These are phyloP conservation scores for Bryum argenteum DNA, from an alignment of 225 moss, liverwort and hornwort genomes.

Conservation along the genomic window DNA sequence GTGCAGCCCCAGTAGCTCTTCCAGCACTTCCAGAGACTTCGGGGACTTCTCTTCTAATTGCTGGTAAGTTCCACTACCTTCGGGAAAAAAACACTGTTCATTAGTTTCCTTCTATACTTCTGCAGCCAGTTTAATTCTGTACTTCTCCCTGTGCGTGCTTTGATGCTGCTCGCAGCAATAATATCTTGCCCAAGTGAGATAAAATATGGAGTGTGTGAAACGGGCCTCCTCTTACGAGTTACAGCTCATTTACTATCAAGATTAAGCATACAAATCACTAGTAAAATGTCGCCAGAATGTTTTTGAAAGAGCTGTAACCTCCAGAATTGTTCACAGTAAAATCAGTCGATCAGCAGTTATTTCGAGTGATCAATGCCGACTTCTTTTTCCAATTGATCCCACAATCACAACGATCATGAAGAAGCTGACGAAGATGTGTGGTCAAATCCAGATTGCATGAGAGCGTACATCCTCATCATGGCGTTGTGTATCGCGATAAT, in stretches of 20 bases:
- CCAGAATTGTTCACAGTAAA: background rate
- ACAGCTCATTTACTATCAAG: background rate
- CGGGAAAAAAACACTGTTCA: background rate
- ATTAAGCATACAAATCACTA: background rate
- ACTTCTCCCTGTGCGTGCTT: background rate
- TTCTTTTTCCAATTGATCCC: background rate
- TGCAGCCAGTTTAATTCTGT: background rate
- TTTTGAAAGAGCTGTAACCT: background rate
- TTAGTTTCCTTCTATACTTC: background rate
- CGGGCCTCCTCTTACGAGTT: background rate
- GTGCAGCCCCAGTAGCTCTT: constrained; percentile 61
- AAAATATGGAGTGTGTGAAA: background rate
- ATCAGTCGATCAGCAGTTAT: background rate
- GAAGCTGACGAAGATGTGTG: constrained; percentile 23
- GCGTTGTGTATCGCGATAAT: constrained; percentile 32
- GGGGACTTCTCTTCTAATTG: constrained; percentile 24
- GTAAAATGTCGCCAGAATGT: background rate
- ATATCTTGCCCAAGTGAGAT: background rate
- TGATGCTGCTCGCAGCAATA: background rate
- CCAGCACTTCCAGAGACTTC: constrained; percentile 61
- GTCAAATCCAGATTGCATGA: constrained; percentile 30
- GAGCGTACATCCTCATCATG: constrained; percentile 32
- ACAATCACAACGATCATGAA: background rate
- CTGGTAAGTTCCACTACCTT: constrained; percentile 37
- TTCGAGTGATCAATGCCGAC: background rate